Percentiles rank a stretch among this genome's conserved stretches.
These are phyloP conservation scores for Cladosporium halotolerans DNA, from an alignment of 2,329 filamentous ascomycete genomes.

Conservation along the genomic window DNA sequence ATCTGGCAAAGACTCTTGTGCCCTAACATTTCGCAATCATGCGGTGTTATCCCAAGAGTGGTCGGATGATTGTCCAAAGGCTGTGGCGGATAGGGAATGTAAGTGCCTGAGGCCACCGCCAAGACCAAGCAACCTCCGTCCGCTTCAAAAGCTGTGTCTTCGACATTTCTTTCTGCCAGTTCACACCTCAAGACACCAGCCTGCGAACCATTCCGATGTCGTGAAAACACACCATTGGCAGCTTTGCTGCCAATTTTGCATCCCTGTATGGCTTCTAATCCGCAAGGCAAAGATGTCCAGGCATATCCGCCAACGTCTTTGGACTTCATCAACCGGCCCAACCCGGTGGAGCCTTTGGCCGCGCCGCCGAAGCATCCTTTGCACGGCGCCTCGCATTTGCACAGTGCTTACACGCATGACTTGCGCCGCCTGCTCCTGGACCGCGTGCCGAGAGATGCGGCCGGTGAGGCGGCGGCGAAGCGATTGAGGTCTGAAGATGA, in stretches of 20 bases:
- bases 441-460: constrained; percentile 27
- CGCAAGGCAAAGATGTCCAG: constrained; percentile 3
- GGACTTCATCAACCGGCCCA: constrained; percentile 25
- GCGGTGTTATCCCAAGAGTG: no score
- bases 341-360: constrained; percentile 31
- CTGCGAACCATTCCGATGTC: not conserved
- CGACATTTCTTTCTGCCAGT: not conserved
- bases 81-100: not conserved
- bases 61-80: no score
- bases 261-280: not conserved
- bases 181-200: not conserved
- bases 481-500: constrained; percentile 19
- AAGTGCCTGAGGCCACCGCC: not conserved
- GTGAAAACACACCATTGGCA: not conserved
- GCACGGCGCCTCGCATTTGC: constrained; percentile 26
- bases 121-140: not conserved
- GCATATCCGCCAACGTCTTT: constrained; percentile 18
- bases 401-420: constrained; percentile 22
- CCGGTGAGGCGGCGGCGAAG: constrained; percentile 27
- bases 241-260: constrained; percentile 1
- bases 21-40: no score
- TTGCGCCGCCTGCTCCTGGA: constrained; percentile 24
- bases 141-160: constrained; percentile 1
- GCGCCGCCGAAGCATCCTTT: constrained; percentile 27
- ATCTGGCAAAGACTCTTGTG: no score